Base-by-base conservation (phyloP, 1,284 basidiomycete genomes). In the Volvariella surrecta region DNA sequence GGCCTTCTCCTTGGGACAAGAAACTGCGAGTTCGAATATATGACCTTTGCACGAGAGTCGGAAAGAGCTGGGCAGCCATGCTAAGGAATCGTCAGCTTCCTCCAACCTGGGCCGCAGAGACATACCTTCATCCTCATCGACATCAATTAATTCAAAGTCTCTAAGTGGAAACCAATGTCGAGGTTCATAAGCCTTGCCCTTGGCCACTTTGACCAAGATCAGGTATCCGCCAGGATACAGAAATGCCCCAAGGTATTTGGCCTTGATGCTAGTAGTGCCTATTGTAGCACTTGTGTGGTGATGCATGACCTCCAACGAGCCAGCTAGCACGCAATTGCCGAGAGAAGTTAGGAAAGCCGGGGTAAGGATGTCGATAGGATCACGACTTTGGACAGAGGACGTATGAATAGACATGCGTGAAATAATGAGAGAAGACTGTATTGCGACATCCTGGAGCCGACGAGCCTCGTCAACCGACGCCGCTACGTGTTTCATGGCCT, bases 241-340 rank as follows among this genome's bases (percentile, higher is more conserved):
- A 59, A 96, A 94, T 8, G 86, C 88, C 30, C 87, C 91, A 15
- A 90, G 70, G 59, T 94, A 93, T 58, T 87, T 89, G 48, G 89
- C 85, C 55, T 80, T 84, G 50, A 86, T 68, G 18, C 73, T 73
- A 34, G 68, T 60, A 21, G 59, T 51, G 41, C 62, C 64, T n/a
- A 19, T n/a, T n/a, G 7, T 8, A 19, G 6, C 6, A 13, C 57
- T 55, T 10, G 62, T 56, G 47, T 74, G 72, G 56, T 82, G 75
- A 57, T 89, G 79, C 47, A 93, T 76, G 32, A 91, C 82, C 53
- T 94, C 90, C 50, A 95, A 62, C 2, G 87, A 79, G 13, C 91
- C 91, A 3, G 84, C 80, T 35, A 94, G 72, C 31, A 81, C 59
- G 58, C 86, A 90, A 11, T 72, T 70, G 2, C 86, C 89, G 19